These are phyloP conservation scores for Colletotrichum liaoningense DNA, from an alignment of 2,329 filamentous ascomycete species.

Conservation along the genomic window DNA sequence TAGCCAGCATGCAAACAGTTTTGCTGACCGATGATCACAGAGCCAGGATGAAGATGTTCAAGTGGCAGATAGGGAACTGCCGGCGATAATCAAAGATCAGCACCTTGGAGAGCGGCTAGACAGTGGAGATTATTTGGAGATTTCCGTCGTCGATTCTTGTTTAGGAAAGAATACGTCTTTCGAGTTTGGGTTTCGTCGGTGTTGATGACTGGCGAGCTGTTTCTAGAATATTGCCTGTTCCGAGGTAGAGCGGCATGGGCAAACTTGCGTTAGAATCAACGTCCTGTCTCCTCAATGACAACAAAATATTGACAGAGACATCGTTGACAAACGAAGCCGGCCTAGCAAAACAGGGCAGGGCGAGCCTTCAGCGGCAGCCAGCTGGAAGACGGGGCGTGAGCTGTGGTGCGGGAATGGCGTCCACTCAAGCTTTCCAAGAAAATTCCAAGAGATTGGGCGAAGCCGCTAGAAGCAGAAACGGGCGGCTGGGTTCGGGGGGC, in stretches of 20 bases:
- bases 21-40: conserved; percentile 17
- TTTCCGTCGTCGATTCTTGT: not conserved
- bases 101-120: conserved; percentile 5
- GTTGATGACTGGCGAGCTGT: not conserved
- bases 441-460: conserved; percentile 37
- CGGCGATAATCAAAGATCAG: conserved; percentile 31
- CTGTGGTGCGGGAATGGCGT: conserved; percentile 35
- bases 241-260: not conserved
- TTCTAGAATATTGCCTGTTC: conserved; percentile 32
- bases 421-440: conserved; percentile 37
- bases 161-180: not conserved
- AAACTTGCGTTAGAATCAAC: not conserved
- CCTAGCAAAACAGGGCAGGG: conserved; percentile 13
- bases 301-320: too few relatives aligned
- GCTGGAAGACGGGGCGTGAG: conserved; percentile 29
- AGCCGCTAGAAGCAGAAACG: conserved; percentile 32
- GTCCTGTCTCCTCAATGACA: not conserved
- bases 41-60: conserved; percentile 7
- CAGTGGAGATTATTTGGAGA: not conserved
- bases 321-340: not conserved
- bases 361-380: conserved; percentile 19
- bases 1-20: conserved; percentile 2
- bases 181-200: not conserved
- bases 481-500: conserved; percentile 15
- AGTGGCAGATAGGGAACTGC: conserved; percentile 28